A percentile compares a stretch with the other conserved stretches of the same genome.
Conservation (phyloP, 2,329 filamentous ascomycete genomes). For the Pseudonectria foliicola region DNA sequence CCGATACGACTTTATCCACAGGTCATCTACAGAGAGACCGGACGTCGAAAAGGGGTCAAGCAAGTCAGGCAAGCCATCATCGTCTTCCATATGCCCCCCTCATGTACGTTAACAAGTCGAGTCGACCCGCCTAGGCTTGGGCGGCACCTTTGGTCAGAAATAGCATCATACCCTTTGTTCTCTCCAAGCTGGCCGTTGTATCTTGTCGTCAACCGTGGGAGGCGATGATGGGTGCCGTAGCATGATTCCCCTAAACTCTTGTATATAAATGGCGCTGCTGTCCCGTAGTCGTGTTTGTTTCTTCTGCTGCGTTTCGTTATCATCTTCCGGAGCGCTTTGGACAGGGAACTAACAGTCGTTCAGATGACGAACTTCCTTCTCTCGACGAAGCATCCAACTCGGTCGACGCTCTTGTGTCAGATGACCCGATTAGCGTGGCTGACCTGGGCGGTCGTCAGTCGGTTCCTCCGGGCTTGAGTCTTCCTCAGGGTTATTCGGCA, state of each 20-base stretch:
- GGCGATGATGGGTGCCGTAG: slow-evolving; percentile 57
- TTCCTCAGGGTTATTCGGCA: slow-evolving; percentile 14
- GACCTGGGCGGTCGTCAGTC: slow-evolving; percentile 14
- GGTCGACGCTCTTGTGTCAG: slow-evolving; percentile 64
- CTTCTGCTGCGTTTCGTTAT: slow-evolving; percentile 18
- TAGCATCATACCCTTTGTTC: slow-evolving; percentile 33
- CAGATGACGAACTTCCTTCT: slow-evolving; percentile 57
- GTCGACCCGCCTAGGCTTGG: slow-evolving; percentile 23
- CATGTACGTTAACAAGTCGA: slow-evolving; percentile 58
- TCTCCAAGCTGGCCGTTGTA: slow-evolving; percentile 25
- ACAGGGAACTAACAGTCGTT: slow-evolving; percentile 35
- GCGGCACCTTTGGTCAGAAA: slow-evolving; percentile 34
- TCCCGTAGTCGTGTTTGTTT: slow-evolving; percentile 20
- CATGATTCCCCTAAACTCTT: slow-evolving; percentile 35
- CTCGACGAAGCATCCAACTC: slow-evolving; percentile 55
- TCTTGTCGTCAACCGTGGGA: slow-evolving; percentile 40
- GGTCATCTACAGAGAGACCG: slow-evolving; percentile 12
- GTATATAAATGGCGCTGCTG: slow-evolving; percentile 35
- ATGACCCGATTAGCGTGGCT: slow-evolving; percentile 32
- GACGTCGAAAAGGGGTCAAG: slow-evolving; percentile 17
- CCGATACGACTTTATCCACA: slow-evolving; percentile 12
- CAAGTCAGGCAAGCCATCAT: slow-evolving; percentile 61
- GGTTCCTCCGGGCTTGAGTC: slow-evolving; percentile 25
- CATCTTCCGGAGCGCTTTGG: slow-evolving; percentile 11
- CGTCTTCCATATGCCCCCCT: slow-evolving; percentile 53